Evolutionary conservation across 2,329 filamentous ascomycete genomes (phyloP).

Genomic region (Neurospora sp.): DNA sequence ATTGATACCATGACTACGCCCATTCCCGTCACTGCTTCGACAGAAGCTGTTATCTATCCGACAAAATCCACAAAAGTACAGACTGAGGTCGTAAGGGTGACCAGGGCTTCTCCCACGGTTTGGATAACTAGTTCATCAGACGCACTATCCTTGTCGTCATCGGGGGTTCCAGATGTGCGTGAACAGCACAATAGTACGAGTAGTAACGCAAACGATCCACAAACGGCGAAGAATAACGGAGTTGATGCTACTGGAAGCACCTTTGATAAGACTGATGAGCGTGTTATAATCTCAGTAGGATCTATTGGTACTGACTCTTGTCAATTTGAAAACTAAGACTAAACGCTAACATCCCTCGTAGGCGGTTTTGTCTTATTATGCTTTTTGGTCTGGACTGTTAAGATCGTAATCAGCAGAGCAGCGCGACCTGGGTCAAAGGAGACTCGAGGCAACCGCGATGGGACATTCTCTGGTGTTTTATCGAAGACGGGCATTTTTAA

Average conservation of each 20-base stretch:
- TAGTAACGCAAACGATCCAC: not conserved
- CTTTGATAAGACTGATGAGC: constrained; percentile 20
- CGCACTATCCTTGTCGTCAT: not conserved
- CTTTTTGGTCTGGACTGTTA: constrained; percentile 35
- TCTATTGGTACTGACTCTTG: constrained; percentile 23
- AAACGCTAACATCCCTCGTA: constrained; percentile 13
- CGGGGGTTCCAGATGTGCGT: not conserved
- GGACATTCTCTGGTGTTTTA: constrained; percentile 1
- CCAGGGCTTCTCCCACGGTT: not conserved
- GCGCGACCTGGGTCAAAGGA: constrained; percentile 18
- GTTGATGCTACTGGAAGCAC: constrained; percentile 6
- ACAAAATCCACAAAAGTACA: not conserved
- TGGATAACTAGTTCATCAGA: not conserved
- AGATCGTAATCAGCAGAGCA: constrained; percentile 25
- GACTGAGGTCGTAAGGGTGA: not conserved
- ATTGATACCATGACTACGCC: not conserved
- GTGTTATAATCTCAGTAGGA: constrained; percentile 23
- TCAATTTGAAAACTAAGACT: not conserved
- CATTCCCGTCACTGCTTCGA: not conserved
- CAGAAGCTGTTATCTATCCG: not conserved
- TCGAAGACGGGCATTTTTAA: constrained; percentile 21
- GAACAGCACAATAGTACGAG: not conserved
- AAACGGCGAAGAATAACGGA: not conserved
- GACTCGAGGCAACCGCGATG: constrained; percentile 9
- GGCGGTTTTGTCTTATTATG: constrained; percentile 36